Percentiles rank a stretch among this genome's conserved stretches.
Conservation (phyloP, 495 filamentous ascomycete species). For the Hypoxylon lenormandii region DNA sequence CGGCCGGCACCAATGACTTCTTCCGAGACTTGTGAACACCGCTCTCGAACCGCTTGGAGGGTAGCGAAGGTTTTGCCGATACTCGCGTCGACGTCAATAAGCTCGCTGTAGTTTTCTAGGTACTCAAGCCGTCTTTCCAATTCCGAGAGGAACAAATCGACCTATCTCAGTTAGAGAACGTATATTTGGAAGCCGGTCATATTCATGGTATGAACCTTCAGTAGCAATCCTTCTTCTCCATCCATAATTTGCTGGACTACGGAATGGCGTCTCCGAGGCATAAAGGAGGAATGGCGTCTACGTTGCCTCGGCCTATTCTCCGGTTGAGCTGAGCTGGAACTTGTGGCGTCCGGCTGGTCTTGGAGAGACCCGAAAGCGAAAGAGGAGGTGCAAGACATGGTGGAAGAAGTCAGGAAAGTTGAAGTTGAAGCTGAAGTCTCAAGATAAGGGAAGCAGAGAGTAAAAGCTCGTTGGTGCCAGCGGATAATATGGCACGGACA, state of each 20-base stretch:
- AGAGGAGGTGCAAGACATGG: conserved; percentile 52
- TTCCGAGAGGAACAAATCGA: conserved; percentile 89
- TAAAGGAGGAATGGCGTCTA: conserved; percentile 74
- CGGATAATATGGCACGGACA: conserved; percentile 31
- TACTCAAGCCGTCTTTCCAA: conserved; percentile 86
- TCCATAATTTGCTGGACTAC: conserved; percentile 73
- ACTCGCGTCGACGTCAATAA: conserved; percentile 78
- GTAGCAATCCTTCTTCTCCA: conserved; percentile 71
- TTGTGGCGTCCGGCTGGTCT: conserved; percentile 47
- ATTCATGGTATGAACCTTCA: conserved; percentile 63
- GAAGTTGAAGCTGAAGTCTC: neutral
- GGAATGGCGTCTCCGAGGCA: conserved; percentile 68
- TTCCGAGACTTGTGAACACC: conserved; percentile 90
- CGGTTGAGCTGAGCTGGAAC: conserved; percentile 52
- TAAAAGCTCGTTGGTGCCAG: conserved; percentile 30
- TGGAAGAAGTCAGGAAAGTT: conserved; percentile 7
- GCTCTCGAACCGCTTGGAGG: conserved; percentile 84
- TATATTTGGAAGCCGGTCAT: neutral
- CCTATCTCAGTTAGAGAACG: conserved; percentile 60
- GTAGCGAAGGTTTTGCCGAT: conserved; percentile 84
- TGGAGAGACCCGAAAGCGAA: conserved; percentile 55
- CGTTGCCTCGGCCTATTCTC: conserved; percentile 46
- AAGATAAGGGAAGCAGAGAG: conserved; percentile 6
- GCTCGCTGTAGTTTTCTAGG: conserved; percentile 87
- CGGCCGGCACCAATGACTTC: conserved; percentile 89